Percentiles rank a stretch among this genome's conserved stretches.
These are phyloP conservation scores for Lichtheimia corymbifera DNA, from an alignment of 371 early-diverging fungal species.

Conservation along the genomic window DNA sequence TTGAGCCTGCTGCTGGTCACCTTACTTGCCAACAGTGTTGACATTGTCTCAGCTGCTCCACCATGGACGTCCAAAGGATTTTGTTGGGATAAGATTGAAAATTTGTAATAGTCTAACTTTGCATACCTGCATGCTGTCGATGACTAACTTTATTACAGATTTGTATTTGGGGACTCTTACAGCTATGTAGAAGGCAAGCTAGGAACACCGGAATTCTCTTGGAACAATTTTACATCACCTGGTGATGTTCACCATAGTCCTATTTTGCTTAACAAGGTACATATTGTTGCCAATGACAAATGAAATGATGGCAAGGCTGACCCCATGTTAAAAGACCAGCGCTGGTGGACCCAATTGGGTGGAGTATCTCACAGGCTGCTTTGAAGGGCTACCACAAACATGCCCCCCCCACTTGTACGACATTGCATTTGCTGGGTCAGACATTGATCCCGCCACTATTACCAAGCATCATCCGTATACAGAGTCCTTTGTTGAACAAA, in stretches of 20 bases:
- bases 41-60: neutral
- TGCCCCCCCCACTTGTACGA: constrained; percentile 11
- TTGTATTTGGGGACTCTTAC: constrained; percentile 19
- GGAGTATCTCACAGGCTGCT: constrained; percentile 14
- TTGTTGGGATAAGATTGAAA: constrained; percentile 12
- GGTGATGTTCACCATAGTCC: constrained; percentile 3
- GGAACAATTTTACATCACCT: constrained; percentile 14
- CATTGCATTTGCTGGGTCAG: constrained; percentile 18
- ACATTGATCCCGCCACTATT: constrained; percentile 9
- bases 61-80: neutral
- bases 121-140: neutral
- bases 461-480: constrained; percentile 11
- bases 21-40: too few species aligned
- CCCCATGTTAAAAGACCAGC: constrained; percentile 7
- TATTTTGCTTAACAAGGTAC: constrained; percentile 15
- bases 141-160: neutral
- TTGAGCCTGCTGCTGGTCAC: too few species aligned
- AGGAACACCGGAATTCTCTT: constrained; percentile 9
- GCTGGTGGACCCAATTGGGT: constrained; percentile 16
- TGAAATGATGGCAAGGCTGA: neutral
- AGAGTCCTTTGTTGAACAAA: constrained; percentile 10
- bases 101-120: neutral
- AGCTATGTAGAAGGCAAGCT: constrained; percentile 11
- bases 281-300: neutral
- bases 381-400: constrained; percentile 10